Base-by-base conservation (phyloP, 169 alveolate genomes). In the Babesia ovis region DNA sequence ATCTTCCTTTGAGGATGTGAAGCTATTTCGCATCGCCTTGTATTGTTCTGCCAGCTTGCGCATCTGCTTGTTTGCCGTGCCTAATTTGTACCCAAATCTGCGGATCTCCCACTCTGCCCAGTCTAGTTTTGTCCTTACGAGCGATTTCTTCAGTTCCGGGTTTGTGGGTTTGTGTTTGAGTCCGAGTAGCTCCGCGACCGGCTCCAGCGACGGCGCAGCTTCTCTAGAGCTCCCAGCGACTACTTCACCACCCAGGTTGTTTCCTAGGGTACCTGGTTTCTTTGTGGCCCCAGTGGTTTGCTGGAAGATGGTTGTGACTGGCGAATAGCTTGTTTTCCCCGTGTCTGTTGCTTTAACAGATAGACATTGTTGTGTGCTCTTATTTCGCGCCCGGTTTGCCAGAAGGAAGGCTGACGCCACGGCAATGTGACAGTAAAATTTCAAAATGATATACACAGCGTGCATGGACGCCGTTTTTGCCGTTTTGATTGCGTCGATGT, bases 81-180 rank as follows among this genome's bases (percentile, higher is more conserved):
- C 87, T 25, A 79, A 34, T 34, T 79, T 79, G 70, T 69, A 79
- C 16, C 75, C 62, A 61, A 79, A 79, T 41, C 87, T 68, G 57
- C 83, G 51, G 0, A 71, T 72, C 62, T 79, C 87, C 56, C 60
- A 79, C 51, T 69, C 48, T 0, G 87, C 83, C 87, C 87, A 79
- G 53, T 42, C 46, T 32, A 71, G 71, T 55, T 64, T 46, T 2
- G 61, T 34, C 1, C 48, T 27, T 22, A 14, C 22, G 32, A 50
- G 64, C 32, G 45, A 14, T 14, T 46, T 14, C 37, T 27, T 45
- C 35, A 64, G 22, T 22, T 27, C 29, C 3, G 12, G 50, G 6
- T 18, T 31, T 22, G 12, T 64, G 3, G 0, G 5, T 12, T 12
- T 22, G 35, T 22, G 54, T 20, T 64, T 64, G 1, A 64, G 60